A percentile compares a stretch with the other conserved stretches of the same genome.
phyloP scores from a whole-genome alignment of 768 basidiomycete genomes.

The Hortiboletus campestris region DNA sequence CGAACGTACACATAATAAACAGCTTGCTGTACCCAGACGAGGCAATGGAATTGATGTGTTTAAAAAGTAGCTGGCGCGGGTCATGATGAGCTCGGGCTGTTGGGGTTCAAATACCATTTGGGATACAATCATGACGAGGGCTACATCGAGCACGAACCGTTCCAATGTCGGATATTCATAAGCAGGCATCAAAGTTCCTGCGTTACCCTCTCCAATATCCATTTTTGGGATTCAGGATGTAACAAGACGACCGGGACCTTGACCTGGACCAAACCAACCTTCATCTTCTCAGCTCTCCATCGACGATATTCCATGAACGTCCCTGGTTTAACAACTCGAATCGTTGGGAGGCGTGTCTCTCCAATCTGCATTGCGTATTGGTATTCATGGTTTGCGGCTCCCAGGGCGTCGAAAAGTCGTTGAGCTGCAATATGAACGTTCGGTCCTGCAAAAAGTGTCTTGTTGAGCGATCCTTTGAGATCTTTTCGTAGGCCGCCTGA shows the following conservation, averaged over 20 bases:
- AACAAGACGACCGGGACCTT: conserved; percentile 17
- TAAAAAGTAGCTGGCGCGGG: not conserved
- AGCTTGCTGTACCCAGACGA: not conserved
- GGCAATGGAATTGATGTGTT: not conserved
- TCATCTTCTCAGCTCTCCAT: conserved; percentile 7
- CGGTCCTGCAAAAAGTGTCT: not conserved
- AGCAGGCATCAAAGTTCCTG: conserved; percentile 3
- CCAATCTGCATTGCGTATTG: not conserved
- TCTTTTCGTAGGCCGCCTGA: not conserved
- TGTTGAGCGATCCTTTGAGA: not conserved
- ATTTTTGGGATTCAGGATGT: not conserved
- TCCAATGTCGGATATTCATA: not conserved
- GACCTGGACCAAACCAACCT: conserved; percentile 9
- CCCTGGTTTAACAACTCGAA: conserved; percentile 12
- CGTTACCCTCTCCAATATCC: conserved; percentile 8
- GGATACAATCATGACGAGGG: not conserved
- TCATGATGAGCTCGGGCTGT: no score
- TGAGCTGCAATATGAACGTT: not conserved
- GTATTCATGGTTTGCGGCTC: not conserved
- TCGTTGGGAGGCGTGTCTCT: conserved; percentile 4
- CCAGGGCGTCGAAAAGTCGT: conserved; percentile 7
- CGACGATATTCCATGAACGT: conserved; percentile 9
- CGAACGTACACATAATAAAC: not conserved
- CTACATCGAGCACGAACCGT: no score
- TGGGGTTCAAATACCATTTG: not conserved